Percentiles rank a stretch among this genome's conserved stretches.
These are phyloP conservation scores for Microbotryomycetes sp. DNA, from an alignment of 1,284 basidiomycete genomes.

Conservation along the genomic window DNA sequence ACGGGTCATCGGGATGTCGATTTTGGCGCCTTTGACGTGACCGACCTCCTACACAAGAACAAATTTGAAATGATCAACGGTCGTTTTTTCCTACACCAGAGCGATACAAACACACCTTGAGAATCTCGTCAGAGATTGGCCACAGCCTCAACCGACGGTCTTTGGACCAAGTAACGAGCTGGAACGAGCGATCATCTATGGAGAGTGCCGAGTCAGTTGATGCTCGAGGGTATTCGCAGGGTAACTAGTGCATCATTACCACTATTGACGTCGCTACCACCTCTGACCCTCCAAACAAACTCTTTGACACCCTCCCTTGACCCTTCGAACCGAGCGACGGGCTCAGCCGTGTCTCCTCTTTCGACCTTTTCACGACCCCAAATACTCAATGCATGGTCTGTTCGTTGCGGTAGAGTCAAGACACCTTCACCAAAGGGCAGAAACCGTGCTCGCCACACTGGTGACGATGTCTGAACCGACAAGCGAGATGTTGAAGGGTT, in stretches of 20 bases:
- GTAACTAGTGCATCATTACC: conserved; percentile 17
- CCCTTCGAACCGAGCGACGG: conserved; percentile 75
- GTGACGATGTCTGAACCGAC: conserved; percentile 58
- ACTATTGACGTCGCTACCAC: conserved; percentile 44
- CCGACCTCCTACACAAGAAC: conserved; percentile 43
- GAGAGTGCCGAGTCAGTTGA: background rate
- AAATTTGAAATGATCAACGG: too few relatives aligned
- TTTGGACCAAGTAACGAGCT: conserved; percentile 95
- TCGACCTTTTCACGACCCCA: conserved; percentile 50
- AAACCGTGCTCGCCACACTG: conserved; percentile 88
- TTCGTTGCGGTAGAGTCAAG: conserved; percentile 81
- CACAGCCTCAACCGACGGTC: conserved; percentile 88
- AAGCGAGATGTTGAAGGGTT: conserved; percentile 7
- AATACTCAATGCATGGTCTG: conserved; percentile 78
- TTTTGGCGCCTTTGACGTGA: conserved; percentile 48
- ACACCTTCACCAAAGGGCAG: conserved; percentile 88
- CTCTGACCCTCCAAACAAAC: conserved; percentile 83
- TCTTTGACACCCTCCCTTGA: conserved; percentile 94
- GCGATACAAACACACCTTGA: conserved; percentile 50
- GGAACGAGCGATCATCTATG: conserved; percentile 68
- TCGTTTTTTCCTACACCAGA: background rate
- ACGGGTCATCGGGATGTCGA: conserved; percentile 49
- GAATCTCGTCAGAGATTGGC: conserved; percentile 68
- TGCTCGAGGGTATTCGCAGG: background rate
- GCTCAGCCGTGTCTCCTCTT: conserved; percentile 47